Percentiles rank a stretch among this genome's conserved stretches.
Evolutionary conservation across 1,284 basidiomycete species (phyloP).

Genomic region (Microbotryum scabiosae): DNA sequence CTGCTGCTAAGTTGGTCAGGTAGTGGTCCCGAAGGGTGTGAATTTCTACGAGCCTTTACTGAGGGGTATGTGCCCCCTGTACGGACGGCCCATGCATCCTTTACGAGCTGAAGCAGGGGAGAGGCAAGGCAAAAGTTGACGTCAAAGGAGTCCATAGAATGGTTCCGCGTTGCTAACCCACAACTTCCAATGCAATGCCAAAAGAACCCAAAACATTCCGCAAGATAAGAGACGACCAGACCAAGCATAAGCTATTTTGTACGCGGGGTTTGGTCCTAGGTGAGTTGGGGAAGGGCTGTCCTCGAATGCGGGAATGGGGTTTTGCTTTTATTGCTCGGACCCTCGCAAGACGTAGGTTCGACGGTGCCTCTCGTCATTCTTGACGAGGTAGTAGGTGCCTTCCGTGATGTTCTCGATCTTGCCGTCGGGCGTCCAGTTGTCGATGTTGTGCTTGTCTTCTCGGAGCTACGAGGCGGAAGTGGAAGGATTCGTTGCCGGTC

Average conservation of each 20-base stretch:
- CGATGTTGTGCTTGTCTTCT: slow-evolving; percentile 92
- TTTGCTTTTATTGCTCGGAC: not conserved
- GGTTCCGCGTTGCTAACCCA: too few species aligned
- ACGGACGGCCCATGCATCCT: too few species aligned
- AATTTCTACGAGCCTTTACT: too few species aligned
- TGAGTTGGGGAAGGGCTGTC: not conserved
- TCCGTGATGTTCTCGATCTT: slow-evolving; percentile 88
- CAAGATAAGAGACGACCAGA: too few species aligned
- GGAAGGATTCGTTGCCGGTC: not conserved
- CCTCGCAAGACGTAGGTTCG: slow-evolving; percentile 60
- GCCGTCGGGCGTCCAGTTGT: slow-evolving; percentile 75
- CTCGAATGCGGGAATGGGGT: not conserved
- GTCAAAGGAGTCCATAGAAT: too few species aligned
- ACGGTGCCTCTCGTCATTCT: slow-evolving; percentile 85
- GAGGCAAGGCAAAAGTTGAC: too few species aligned
- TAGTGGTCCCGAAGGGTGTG: too few species aligned
- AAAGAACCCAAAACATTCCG: too few species aligned
- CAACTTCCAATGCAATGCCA: too few species aligned
- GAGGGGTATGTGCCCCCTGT: too few species aligned
- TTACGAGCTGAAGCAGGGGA: too few species aligned
- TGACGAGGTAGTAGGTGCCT: slow-evolving; percentile 86
- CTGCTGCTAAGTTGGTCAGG: too few species aligned
- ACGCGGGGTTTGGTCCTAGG: not conserved
- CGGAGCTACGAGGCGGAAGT: slow-evolving; percentile 53
- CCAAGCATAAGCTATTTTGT: not conserved